These are phyloP conservation scores for Basidiobolus meristosporus DNA, from an alignment of 371 early-diverging fungal genomes.

Conservation along the genomic window DNA sequence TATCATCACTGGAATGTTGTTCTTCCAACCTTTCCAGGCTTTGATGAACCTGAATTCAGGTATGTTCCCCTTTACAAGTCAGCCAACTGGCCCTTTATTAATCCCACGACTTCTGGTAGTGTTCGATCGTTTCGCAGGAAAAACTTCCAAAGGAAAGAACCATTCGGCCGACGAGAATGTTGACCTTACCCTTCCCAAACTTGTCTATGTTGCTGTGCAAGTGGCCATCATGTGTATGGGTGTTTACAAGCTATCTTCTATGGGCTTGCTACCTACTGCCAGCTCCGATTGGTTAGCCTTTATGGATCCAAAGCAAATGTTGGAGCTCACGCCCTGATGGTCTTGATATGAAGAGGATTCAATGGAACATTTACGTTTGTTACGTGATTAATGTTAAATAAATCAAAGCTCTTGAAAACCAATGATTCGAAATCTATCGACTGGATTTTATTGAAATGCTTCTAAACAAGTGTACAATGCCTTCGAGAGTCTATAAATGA, in stretches of 20 bases:
- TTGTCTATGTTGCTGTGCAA: conserved; percentile 61
- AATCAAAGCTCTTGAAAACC: no score
- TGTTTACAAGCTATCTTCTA: conserved; percentile 71
- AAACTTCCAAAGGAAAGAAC: no score
- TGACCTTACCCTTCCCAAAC: conserved; percentile 50
- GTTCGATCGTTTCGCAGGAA: conserved; percentile 41
- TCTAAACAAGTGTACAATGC: no score
- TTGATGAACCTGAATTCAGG: conserved; percentile 50
- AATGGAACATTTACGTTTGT: no score
- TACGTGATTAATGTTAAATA: no score
- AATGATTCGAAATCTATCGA: no score
- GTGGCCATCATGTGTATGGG: conserved; percentile 63
- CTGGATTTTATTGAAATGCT: no score
- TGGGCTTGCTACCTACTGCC: conserved; percentile 91
- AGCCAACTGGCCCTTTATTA: neutral
- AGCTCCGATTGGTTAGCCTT: conserved; percentile 92
- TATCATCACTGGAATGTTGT: conserved; percentile 87
- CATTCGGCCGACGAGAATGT: conserved; percentile 10
- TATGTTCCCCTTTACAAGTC: conserved; percentile 7
- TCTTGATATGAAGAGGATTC: no score
- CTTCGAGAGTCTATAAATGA: no score
- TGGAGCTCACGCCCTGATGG: no score
- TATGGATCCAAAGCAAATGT: conserved; percentile 22
- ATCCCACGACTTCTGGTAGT: conserved; percentile 13
- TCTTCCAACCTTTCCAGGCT: conserved; percentile 68